A percentile compares a stretch with the other conserved stretches of the same genome.
Conservation (phyloP, 208 protist genomes). For the Leishmania martiniquensis region DNA sequence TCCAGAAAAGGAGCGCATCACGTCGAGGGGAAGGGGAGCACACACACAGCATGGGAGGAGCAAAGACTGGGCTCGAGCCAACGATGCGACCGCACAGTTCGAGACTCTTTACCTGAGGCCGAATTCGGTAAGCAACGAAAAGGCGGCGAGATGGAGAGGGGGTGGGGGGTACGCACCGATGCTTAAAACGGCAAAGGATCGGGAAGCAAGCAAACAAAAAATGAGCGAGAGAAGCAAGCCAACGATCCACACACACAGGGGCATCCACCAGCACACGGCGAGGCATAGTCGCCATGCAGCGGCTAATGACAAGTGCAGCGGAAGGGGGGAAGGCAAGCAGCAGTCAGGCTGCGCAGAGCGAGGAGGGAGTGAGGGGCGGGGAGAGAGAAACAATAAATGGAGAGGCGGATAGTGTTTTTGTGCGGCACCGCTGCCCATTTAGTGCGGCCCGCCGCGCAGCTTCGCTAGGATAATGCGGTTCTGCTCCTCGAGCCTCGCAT, state of each 20-base stretch:
- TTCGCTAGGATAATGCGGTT: conserved; percentile 55
- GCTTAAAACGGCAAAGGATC: too few species aligned
- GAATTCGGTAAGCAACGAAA: too few species aligned
- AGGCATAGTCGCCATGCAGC: not conserved
- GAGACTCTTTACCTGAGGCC: not conserved
- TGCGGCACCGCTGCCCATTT: too few species aligned
- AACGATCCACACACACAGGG: not conserved
- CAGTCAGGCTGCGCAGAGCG: not conserved
- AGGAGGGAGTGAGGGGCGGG: not conserved
- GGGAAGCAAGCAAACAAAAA: conserved; percentile 1
- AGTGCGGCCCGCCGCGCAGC: conserved; percentile 16
- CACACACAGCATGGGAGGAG: not conserved
- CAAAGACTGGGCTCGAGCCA: not conserved
- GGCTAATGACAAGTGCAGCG: not conserved
- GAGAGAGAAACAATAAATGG: not conserved
- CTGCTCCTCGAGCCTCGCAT: conserved; percentile 56
- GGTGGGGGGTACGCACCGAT: too few species aligned
- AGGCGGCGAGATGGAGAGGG: too few species aligned
- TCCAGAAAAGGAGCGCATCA: too few species aligned
- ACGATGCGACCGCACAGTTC: not conserved
- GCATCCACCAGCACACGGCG: not conserved
- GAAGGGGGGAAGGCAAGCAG: not conserved
- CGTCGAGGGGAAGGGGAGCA: too few species aligned
- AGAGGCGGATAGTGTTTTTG: not conserved
- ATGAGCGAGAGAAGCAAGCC: not conserved